These are phyloP conservation scores for Gossypium herbaceum DNA, from an alignment of 345 rosid genomes.

Conservation along the genomic window DNA sequence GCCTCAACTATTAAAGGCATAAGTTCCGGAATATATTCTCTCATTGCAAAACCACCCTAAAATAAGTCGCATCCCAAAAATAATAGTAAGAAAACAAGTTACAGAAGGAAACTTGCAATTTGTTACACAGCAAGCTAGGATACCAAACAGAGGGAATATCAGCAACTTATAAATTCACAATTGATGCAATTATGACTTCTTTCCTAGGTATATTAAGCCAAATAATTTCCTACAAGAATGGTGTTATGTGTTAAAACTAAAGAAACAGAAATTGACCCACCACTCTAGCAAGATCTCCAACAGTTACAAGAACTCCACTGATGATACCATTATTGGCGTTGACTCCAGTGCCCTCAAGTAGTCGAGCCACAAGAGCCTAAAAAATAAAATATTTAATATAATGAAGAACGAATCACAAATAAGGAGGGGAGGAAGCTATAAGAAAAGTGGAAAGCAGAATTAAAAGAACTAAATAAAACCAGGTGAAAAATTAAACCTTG, in stretches of 20 bases:
- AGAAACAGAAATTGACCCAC: slow-evolving; percentile 45
- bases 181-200: background rate
- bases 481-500: slow-evolving; percentile 52
- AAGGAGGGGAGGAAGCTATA: background rate
- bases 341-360: slow-evolving; percentile 73
- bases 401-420: background rate
- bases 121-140: background rate
- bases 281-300: slow-evolving; percentile 99
- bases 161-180: background rate
- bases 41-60: slow-evolving; percentile 97
- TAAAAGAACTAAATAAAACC: slow-evolving; percentile 16
- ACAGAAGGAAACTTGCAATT: background rate
- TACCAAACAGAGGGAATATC: background rate
- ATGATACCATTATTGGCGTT: slow-evolving; percentile 84
- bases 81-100: background rate
- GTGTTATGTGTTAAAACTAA: background rate
- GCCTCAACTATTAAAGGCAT: slow-evolving; percentile 99
- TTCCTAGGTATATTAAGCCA: background rate
- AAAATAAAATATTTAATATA: slow-evolving; percentile 25
- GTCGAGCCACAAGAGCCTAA: slow-evolving; percentile 96
- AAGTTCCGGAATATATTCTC: slow-evolving; percentile 82
- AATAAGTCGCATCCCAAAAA: slow-evolving; percentile 24
- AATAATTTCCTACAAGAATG: background rate
- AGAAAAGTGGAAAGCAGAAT: slow-evolving; percentile 12
- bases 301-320: slow-evolving; percentile 93